Base-by-base conservation (phyloP, 306 rosid species). In the Gastrolobium villosum region DNA sequence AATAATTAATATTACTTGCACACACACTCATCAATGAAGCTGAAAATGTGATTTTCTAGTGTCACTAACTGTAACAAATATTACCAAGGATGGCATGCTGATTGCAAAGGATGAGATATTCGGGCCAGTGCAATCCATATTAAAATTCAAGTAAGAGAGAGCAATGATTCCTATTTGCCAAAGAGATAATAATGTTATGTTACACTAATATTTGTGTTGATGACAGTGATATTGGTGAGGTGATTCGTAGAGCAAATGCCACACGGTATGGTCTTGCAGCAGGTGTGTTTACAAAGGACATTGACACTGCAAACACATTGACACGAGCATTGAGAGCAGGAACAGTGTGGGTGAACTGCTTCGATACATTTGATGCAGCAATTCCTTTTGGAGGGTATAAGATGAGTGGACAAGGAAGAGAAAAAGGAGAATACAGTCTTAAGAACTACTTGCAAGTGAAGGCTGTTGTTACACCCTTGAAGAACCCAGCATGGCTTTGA, bases 341-440 rank as follows among this genome's bases (percentile, higher is more conserved):
- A 64, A 76, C 88, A 1, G 92, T 93, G 1, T 93, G 89, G 89
- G 53, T 93, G 66, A 93, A 93, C 60, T 83, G 92, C 88, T 93
- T 60, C 70, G 91, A 89, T 61, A 62, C 65, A 68, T 89, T 93
- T 84, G 97, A 90, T 71, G 94, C 97, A 50, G 87, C 92, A 35
- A 84, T 93, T 88, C 97, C 96, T 28, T 90, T 93, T 65, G 96
- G 97, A 48, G 96, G 97, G 46, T 93, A 82, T 78, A 93, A 93
- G 84, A 85, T 87, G 97, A 93, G 97, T 48, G 96, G 96, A 2
- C 84, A 77, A 0, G 94, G 97, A 41, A 84, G 94, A 81, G 97
- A 93, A 50, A 93, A 90, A 85, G 96, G 97, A 34, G 83, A 85
- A 28, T 87, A 93, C 75, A 71, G 94, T 65, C 94, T 90, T 45